phyloP scores from a whole-genome alignment of 106 monocot species.

The Dioscorea alata region DNA sequence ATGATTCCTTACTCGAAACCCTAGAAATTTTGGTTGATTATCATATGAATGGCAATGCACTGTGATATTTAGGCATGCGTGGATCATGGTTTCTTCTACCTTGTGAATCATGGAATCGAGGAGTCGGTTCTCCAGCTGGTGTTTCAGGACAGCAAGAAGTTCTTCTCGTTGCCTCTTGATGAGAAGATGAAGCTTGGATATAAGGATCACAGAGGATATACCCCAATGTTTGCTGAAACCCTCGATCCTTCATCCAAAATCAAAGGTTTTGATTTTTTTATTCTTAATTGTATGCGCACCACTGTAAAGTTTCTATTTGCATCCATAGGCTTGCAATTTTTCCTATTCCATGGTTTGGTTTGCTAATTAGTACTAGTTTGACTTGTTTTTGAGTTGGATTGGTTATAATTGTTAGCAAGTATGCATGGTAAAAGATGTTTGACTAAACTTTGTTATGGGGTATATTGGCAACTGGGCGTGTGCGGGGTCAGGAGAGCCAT shows the following conservation, averaged over 20 bases:
- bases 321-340: no score
- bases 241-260: constrained; percentile 50
- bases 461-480: no score
- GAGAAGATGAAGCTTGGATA: constrained; percentile 76
- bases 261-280: constrained; percentile 23
- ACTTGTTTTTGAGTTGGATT: no score
- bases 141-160: constrained; percentile 61
- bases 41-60: not conserved
- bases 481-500: no score
- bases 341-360: no score
- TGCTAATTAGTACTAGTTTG: no score
- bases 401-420: no score
- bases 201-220: constrained; percentile 59
- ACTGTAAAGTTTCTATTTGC: no score
- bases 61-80: constrained; percentile 58
- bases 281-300: no score
- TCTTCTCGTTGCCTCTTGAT: constrained; percentile 53
- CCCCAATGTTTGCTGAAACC: constrained; percentile 55
- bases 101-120: constrained; percentile 81
- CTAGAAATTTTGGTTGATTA: not conserved
- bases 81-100: constrained; percentile 91
- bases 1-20: not conserved
- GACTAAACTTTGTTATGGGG: no score
- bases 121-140: constrained; percentile 16
- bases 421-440: no score